phyloP scores from a whole-genome alignment of 2,329 filamentous ascomycete species.

The Phialocephala sp. region DNA sequence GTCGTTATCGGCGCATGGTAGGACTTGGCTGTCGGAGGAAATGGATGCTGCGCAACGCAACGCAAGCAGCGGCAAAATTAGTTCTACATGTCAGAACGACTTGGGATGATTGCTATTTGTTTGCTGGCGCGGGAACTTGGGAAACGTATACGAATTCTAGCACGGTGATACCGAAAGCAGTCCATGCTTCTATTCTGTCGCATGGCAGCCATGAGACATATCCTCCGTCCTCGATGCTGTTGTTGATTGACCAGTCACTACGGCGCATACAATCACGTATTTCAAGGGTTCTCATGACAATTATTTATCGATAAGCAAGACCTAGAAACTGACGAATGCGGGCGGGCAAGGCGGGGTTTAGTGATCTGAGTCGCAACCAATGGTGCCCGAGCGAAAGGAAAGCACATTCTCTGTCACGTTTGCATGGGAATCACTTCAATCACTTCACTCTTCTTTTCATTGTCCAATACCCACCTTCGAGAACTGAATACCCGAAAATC shows the following conservation, averaged over 20 bases:
- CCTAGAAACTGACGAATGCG: neutral
- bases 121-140: constrained; percentile 15
- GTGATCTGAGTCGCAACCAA: neutral
- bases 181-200: neutral
- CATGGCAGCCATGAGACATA: neutral
- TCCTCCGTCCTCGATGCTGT: neutral
- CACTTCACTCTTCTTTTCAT: neutral
- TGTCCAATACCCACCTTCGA: neutral
- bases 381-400: neutral
- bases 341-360: constrained; percentile 7
- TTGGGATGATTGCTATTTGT: neutral
- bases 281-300: neutral
- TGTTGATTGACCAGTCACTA: neutral
- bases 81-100: neutral
- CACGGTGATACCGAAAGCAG: neutral
- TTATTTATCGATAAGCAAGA: constrained; percentile 4
- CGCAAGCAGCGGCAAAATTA: constrained; percentile 22
- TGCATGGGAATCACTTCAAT: constrained; percentile 2
- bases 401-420: constrained; percentile 6
- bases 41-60: constrained; percentile 8
- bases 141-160: constrained; percentile 1
- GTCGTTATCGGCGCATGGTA: constrained; percentile 18
- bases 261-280: neutral
- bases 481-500: neutral
- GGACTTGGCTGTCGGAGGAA: constrained; percentile 7